Conservation (phyloP, 2,329 filamentous ascomycete genomes). For the Exophiala sideris region DNA sequence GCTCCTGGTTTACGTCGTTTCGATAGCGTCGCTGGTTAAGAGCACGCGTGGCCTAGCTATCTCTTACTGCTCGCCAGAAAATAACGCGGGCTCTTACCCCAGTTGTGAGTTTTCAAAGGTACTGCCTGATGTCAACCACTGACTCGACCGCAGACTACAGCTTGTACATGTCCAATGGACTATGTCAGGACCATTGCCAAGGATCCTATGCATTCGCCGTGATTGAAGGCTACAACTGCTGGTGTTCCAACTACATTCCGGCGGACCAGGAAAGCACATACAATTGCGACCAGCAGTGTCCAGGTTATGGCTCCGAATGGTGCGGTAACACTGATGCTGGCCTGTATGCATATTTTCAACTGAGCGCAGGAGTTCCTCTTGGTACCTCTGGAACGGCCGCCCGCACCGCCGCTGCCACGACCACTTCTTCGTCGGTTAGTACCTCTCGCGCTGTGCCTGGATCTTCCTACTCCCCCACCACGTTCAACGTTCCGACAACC, state of each 20-base stretch:
- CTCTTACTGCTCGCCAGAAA: constrained; percentile 43
- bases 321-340: constrained; percentile 41
- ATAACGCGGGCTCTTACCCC: constrained; percentile 40
- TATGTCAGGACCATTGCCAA: constrained; percentile 39
- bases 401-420: constrained; percentile 25
- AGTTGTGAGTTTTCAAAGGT: constrained; percentile 33
- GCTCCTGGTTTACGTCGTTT: constrained; percentile 1
- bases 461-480: constrained; percentile 12
- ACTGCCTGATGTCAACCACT: constrained; percentile 5
- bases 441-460: constrained; percentile 16
- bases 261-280: constrained; percentile 34
- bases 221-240: constrained; percentile 45
- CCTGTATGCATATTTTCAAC: constrained; percentile 44
- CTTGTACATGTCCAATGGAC: constrained; percentile 46
- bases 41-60: constrained; percentile 28
- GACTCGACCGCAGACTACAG: constrained; percentile 33
- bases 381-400: constrained; percentile 23
- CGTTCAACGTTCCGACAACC: constrained; percentile 7
- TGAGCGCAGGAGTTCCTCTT: constrained; percentile 27
- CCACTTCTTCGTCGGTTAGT: constrained; percentile 31
- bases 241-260: constrained; percentile 49
- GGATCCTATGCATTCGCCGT: constrained; percentile 45
- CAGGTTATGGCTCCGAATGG: constrained; percentile 46
- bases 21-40: constrained; percentile 8
- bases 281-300: constrained; percentile 41